phyloP scores from a whole-genome alignment of 805 yeast species.

The Candida jianshihensis region DNA sequence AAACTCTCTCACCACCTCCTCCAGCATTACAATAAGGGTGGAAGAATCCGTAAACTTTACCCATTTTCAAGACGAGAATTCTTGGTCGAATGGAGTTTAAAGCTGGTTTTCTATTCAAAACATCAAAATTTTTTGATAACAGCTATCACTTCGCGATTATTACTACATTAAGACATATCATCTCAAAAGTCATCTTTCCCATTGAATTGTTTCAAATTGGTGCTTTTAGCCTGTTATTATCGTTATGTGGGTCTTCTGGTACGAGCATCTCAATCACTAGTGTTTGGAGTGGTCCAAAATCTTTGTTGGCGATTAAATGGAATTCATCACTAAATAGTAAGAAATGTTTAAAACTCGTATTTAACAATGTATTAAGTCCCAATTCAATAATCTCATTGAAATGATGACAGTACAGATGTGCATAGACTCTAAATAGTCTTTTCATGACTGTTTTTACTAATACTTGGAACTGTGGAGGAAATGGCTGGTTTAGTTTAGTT shows the following conservation, averaged over 20 bases:
- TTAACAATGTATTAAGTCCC: conserved; percentile 86
- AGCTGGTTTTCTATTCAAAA: not conserved
- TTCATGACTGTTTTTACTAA: conserved; percentile 83
- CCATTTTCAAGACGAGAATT: not conserved
- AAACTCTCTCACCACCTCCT: conserved; percentile 96
- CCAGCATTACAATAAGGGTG: conserved; percentile 96
- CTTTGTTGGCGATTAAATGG: conserved; percentile 65
- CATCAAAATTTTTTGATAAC: too few relatives aligned
- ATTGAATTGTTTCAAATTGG: too few relatives aligned
- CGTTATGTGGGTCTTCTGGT: conserved; percentile 5
- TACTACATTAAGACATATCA: too few relatives aligned
- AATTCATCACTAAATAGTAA: conserved; percentile 84
- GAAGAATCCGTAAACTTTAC: conserved; percentile 69
- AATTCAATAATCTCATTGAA: conserved; percentile 91
- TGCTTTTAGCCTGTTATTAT: not conserved
- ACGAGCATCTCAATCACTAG: conserved; percentile 45
- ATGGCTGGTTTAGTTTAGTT: conserved; percentile 82
- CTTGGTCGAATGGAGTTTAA: not conserved
- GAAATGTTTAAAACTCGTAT: conserved; percentile 91
- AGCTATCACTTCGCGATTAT: too few relatives aligned
- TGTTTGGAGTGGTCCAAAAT: conserved; percentile 88
- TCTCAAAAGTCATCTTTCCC: not conserved
- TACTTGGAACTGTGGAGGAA: conserved; percentile 75
- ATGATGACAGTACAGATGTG: conserved; percentile 97
- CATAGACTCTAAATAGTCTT: conserved; percentile 88